Evolutionary conservation across 768 basidiomycete genomes (phyloP).

Genomic region (Termitomyces sp.): DNA sequence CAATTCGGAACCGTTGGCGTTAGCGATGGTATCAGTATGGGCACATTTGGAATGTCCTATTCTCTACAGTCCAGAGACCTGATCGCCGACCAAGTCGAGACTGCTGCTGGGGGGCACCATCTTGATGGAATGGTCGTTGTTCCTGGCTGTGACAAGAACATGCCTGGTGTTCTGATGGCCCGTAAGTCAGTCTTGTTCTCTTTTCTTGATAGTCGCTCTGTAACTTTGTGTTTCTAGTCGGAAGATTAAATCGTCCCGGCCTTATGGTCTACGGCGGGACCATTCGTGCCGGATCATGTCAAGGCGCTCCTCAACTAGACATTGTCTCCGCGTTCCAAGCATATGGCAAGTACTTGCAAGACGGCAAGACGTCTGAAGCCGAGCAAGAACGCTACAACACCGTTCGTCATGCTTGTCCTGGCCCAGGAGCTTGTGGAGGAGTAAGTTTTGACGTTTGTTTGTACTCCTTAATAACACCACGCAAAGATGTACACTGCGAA

Average conservation of each 20-base stretch:
- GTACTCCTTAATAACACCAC: background rate
- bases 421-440: conserved; percentile 95
- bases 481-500: conserved; percentile 94
- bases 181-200: conserved; percentile 40
- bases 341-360: conserved; percentile 92
- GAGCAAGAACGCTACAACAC: conserved; percentile 83
- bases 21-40: conserved; percentile 98
- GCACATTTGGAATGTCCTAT: conserved; percentile 88
- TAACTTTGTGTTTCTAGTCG: conserved; percentile 46
- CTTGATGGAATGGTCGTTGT: conserved; percentile 97
- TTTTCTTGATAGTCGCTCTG: conserved; percentile 15
- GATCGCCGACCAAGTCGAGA: conserved; percentile 96
- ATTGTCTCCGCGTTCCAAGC: conserved; percentile 97
- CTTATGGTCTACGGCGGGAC: conserved; percentile 98
- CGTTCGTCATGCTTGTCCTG: conserved; percentile 92
- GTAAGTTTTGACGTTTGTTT: conserved; percentile 40
- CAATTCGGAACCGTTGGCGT: conserved; percentile 98
- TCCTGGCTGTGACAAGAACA: conserved; percentile 99
- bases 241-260: conserved; percentile 91
- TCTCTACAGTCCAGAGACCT: conserved; percentile 98
- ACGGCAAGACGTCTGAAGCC: conserved; percentile 77
- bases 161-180: conserved; percentile 99
- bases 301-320: conserved; percentile 82
- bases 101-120: conserved; percentile 95
- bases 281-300: conserved; percentile 90